Base-by-base conservation (phyloP, 495 filamentous ascomycete species). In the Penicillium bialowiezense region DNA sequence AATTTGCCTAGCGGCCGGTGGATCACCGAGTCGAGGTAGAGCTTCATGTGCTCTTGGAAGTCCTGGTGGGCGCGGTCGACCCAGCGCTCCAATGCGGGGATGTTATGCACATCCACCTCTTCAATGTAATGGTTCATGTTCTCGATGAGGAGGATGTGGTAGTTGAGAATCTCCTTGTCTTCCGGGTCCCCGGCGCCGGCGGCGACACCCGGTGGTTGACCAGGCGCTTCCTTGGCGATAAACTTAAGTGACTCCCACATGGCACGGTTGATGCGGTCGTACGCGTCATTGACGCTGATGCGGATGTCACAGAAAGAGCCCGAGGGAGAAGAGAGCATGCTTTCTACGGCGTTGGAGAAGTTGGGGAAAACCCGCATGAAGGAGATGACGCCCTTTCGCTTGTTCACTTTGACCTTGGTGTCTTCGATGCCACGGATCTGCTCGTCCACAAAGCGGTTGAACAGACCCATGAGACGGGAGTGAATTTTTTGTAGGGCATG, bases 321-420 rank as follows among this genome's bases (percentile, higher is more conserved):
- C 13, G 63, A 63, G 8, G 70, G 64, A 5, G 70, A 63, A n/a
- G 68, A 52, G 24, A 95, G 78, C 85, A 92, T 90, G 64, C 83
- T 91, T 67, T 96, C 90, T 5, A 96, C 77, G 1, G 87, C 84
- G 2, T 78, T 65, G 12, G 82, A 84, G 70, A 96, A 96, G 52
- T 87, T 76, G 0, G 92, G 92, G 74, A 97, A 97, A 32, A 90
- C 86, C 39, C 89, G 85, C 71, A 97, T 90, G 66, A 97, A 97
- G 7, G 81, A 83, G 57, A 96, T 96, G 52, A 97, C 89, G 12
- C 92, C 92, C 69, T 95, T 96, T 50, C 92, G 85, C 75, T 97
- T 97, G 74, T 96, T 97, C 69, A 96, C 88, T 69, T 96, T 96
- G 57, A 97, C 92, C 68, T 96, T 97, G n/a, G 91, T 97, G 47